These are phyloP conservation scores for Galeopsis tetrahit DNA, from an alignment of 257 asterid species.

Conservation along the genomic window DNA sequence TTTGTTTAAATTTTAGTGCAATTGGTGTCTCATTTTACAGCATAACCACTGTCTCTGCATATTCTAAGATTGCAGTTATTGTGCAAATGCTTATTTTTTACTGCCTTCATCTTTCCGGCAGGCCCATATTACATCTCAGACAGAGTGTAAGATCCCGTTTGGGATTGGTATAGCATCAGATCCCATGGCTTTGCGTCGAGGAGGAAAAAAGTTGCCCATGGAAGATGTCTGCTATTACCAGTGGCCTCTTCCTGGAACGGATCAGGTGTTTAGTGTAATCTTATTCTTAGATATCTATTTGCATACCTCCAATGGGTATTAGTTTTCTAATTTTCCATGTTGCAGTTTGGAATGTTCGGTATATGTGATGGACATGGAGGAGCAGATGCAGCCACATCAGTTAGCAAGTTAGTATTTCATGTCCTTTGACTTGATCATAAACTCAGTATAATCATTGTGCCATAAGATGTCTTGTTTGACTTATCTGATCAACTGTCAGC, in stretches of 20 bases:
- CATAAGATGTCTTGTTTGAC: conserved; percentile 13
- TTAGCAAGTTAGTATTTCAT: conserved; percentile 80
- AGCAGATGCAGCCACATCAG: conserved; percentile 83
- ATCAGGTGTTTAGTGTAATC: conserved; percentile 61
- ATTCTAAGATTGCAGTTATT: conserved; percentile 22
- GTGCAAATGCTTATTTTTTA: conserved; percentile 2
- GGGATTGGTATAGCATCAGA: conserved; percentile 85
- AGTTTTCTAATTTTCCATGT: conserved; percentile 31
- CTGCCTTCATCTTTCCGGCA: conserved; percentile 35
- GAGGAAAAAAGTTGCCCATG: conserved; percentile 86
- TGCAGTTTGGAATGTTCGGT: conserved; percentile 88
- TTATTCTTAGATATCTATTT: conserved; percentile 24
- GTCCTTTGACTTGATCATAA: conserved; percentile 29
- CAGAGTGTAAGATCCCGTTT: conserved; percentile 66
- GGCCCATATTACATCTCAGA: conserved; percentile 66
- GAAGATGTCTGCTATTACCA: conserved; percentile 87
- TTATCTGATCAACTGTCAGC: conserved; percentile 6
- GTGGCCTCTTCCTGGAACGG: conserved; percentile 90
- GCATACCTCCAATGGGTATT: conserved; percentile 26
- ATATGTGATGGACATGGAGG: conserved; percentile 97
- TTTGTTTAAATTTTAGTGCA: conserved; percentile 16
- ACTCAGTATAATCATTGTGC: conserved; percentile 18
- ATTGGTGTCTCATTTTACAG: not conserved
- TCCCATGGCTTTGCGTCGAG: conserved; percentile 87
- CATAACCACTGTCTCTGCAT: conserved; percentile 12